These are phyloP conservation scores for Salisapilia sapeloensis DNA, from an alignment of 352 stramenopile species.

Conservation along the genomic window DNA sequence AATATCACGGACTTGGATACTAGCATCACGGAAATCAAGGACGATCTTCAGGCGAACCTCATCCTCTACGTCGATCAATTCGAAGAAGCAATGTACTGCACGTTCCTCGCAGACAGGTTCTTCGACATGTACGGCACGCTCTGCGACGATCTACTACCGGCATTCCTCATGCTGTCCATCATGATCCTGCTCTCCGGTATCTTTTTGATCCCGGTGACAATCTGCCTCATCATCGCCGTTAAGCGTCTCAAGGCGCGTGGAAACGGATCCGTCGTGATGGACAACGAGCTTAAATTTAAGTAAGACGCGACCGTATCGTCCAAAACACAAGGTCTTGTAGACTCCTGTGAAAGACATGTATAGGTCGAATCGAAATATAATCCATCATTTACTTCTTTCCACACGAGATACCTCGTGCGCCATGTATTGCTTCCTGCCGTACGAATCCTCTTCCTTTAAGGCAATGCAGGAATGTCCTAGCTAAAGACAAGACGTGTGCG, in stretches of 20 bases:
- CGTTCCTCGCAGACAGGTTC: slow-evolving; percentile 28
- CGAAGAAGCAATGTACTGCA: slow-evolving; percentile 41
- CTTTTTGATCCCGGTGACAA: slow-evolving; percentile 45
- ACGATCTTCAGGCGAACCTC: slow-evolving; percentile 15
- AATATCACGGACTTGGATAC: slow-evolving; percentile 18
- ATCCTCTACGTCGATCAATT: slow-evolving; percentile 40
- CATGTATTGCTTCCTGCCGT: no score
- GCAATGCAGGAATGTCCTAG: no score
- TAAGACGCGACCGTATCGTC: no score
- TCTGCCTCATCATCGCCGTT: slow-evolving; percentile 48
- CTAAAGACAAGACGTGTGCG: no score
- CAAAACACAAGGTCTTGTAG: no score
- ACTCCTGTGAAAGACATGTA: no score
- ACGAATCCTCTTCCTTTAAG: no score
- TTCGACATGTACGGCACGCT: slow-evolving; percentile 26
- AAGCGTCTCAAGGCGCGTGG: slow-evolving; percentile 37
- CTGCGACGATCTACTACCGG: slow-evolving; percentile 37
- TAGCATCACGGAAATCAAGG: slow-evolving; percentile 23
- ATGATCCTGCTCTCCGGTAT: slow-evolving; percentile 48
- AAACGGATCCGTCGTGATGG: slow-evolving; percentile 29
- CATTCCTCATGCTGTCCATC: slow-evolving; percentile 58
- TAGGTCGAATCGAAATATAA: no score
- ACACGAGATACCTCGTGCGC: no score
- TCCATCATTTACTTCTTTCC: no score
- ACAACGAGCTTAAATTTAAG: slow-evolving; percentile 48